These are phyloP conservation scores for Spinellus fusiger DNA, from an alignment of 192 early-diverging fungal genomes.

Conservation along the genomic window DNA sequence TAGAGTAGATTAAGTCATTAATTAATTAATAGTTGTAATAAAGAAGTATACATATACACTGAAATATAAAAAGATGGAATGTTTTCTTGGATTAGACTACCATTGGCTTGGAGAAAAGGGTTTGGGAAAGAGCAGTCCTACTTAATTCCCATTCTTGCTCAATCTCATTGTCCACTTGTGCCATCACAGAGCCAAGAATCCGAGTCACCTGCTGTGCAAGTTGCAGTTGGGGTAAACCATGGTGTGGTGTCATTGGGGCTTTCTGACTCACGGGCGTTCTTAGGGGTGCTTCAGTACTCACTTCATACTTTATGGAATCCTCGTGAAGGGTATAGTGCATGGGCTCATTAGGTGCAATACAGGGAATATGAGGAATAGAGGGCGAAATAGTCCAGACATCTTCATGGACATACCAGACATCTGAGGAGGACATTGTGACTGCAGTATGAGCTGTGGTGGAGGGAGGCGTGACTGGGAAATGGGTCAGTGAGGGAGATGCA, in stretches of 20 bases:
- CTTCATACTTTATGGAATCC: neutral
- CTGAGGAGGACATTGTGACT: neutral
- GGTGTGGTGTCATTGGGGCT: neutral
- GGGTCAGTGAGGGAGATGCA: too few relatives aligned
- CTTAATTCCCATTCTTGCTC: constrained; percentile 13
- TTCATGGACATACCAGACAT: neutral
- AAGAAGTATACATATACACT: too few relatives aligned
- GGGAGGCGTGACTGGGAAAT: too few relatives aligned
- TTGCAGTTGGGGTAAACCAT: neutral
- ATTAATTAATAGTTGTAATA: too few relatives aligned
- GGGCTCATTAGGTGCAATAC: neutral
- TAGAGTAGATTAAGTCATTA: too few relatives aligned
- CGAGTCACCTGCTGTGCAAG: neutral
- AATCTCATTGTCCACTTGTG: constrained; percentile 6
- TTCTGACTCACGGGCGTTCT: neutral
- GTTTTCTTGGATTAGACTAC: too few relatives aligned
- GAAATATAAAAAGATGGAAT: too few relatives aligned
- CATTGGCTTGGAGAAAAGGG: too few relatives aligned
- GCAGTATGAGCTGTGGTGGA: too few relatives aligned
- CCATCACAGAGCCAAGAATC: neutral
- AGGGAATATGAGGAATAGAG: neutral
- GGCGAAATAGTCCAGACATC: neutral
- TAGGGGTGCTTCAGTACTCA: neutral
- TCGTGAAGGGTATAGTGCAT: neutral
- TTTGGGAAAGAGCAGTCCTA: neutral